These are phyloP conservation scores for Antrodiella citrinella DNA, from an alignment of 768 basidiomycete species.

Conservation along the genomic window DNA sequence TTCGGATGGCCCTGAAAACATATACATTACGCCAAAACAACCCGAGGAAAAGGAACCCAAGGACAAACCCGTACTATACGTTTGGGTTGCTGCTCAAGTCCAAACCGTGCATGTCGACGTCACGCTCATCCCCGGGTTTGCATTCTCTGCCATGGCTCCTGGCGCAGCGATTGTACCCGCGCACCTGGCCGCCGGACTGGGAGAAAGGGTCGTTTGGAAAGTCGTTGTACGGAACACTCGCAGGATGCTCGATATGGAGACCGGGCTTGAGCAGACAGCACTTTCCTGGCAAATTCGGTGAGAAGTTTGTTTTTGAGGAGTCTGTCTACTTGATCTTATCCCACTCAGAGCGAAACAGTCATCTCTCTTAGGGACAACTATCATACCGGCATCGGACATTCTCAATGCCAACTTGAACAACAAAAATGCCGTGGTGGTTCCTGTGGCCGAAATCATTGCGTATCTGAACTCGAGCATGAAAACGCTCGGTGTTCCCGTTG, in stretches of 20 bases:
- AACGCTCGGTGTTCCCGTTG: background rate
- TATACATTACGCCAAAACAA: background rate
- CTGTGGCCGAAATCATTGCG: background rate
- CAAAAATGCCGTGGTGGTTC: background rate
- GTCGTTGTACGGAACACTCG: too few relatives aligned
- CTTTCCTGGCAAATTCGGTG: background rate
- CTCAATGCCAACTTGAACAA: too few relatives aligned
- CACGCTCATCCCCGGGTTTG: background rate
- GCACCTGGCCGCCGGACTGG: too few relatives aligned
- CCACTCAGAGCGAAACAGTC: too few relatives aligned
- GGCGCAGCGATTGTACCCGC: too few relatives aligned
- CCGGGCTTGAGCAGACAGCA: background rate
- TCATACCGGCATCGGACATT: too few relatives aligned
- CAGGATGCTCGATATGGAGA: background rate
- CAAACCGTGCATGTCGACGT: background rate
- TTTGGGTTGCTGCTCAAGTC: background rate
- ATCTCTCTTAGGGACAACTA: too few relatives aligned
- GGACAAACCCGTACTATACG: background rate
- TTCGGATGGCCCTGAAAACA: background rate
- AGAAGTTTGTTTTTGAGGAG: too few relatives aligned
- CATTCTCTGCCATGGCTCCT: background rate
- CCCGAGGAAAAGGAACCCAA: background rate
- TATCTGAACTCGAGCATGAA: background rate
- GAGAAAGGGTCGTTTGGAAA: too few relatives aligned
- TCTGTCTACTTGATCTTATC: too few relatives aligned